Evolutionary conservation across 2,329 filamentous ascomycete genomes (phyloP), one percentile per base, ranked within the genome.

Genomic region (Leptographium flavum): DNA sequence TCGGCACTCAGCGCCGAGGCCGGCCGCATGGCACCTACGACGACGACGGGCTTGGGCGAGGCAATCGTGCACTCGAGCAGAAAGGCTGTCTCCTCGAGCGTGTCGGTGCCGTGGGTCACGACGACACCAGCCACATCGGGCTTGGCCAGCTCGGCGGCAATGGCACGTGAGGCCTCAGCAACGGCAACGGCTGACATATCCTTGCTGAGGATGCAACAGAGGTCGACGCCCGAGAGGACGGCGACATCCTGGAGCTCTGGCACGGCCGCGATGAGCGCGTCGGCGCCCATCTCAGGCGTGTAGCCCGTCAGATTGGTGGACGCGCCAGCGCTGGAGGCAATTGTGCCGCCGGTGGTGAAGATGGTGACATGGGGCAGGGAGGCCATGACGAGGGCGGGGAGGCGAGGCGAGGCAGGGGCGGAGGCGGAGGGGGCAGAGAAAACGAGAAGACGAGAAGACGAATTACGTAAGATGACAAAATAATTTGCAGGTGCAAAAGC

Each of bases 31-130:
- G 76, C 69, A 5, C 76, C 76, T 2, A 76, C 76, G 22, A 76
- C 55, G 4, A 80, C 67, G 5, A 81, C 65, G 1, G 76, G 76
- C 57, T 80, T 79, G 27, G 64, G 63, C 37, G 68, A 73, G 51
- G 69, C 68, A 30, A 79, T 56, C 0, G 73, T 76, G 4, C 73
- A 59, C 50, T 79, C 71, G 9, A 81, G 60, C 61, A 79, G 79
- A 61, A 80, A 79, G 9, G 75, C 72, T 1, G 72, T 71, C 57
- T 81, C 76, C 53, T 80, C 76, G 1, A 81, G 63, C 0, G 74
- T 79, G 53, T 82, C 78, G 9, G 78, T 81, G 40, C 78, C 77
- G 53, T 81, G 77, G 1, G 77, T 80, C 44, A 82, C 61, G 6
- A 80, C 72, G 7, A 70, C 72, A 31, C 69, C 74, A 59, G 62